Evolutionary conservation across 2,329 filamentous ascomycete species (phyloP).

Genomic region (Epichloe brachyelytri): DNA sequence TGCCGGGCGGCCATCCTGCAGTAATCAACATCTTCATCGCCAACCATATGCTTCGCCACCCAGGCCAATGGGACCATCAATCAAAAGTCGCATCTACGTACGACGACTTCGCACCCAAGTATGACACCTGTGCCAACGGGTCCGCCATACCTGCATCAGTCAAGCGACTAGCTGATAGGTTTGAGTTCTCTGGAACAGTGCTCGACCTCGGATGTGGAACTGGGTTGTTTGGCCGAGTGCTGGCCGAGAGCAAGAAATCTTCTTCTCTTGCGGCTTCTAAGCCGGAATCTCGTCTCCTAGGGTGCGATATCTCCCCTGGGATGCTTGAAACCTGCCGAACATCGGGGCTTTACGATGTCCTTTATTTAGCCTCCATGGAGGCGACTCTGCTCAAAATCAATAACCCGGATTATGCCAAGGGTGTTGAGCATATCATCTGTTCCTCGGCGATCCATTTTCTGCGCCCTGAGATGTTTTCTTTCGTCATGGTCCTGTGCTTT

Average conservation of each 20-base stretch:
- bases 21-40: not conserved
- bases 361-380: not conserved
- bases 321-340: not conserved
- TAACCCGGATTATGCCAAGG: not conserved
- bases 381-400: not conserved
- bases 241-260: not conserved
- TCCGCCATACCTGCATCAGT: not conserved
- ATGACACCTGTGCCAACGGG: rapidly evolving
- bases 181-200: not conserved
- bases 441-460: not conserved
- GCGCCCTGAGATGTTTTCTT: not conserved
- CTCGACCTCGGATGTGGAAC: not conserved
- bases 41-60: not conserved
- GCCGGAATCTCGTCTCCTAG: not conserved
- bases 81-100: not conserved
- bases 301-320: not conserved
- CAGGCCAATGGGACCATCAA: not conserved
- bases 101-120: not conserved
- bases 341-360: not conserved
- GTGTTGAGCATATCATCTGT: not conserved
- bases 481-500: not conserved
- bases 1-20: not conserved
- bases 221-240: not conserved
- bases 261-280: not conserved
- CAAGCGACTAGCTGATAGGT: not conserved